These are phyloP conservation scores for Oryza brachyantha DNA, from an alignment of 176 grass and related monocot genomes.

Conservation along the genomic window DNA sequence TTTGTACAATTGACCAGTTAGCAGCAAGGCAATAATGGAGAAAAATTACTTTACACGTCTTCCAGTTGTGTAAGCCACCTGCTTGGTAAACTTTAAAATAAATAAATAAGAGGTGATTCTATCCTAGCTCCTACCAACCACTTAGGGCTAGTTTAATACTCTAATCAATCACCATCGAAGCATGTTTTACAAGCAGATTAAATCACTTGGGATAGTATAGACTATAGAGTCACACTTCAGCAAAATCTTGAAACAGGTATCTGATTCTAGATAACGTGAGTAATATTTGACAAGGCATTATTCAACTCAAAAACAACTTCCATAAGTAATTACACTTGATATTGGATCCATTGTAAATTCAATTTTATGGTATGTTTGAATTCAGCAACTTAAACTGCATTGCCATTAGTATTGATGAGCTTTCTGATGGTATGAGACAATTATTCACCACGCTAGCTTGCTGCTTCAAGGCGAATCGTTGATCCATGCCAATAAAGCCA, in stretches of 20 bases:
- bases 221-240: no score
- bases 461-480: not conserved
- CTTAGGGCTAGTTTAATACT: no score
- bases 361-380: not conserved
- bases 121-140: not conserved
- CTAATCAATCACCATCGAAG: not conserved
- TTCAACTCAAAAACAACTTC: not conserved
- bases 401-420: not conserved
- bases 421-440: not conserved
- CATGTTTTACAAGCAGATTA: not conserved
- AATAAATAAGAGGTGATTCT: not conserved
- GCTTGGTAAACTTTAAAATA: not conserved
- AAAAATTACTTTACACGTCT: not conserved
- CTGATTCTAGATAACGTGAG: not conserved
- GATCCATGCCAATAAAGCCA: conserved; percentile 26
- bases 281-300: not conserved
- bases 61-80: not conserved
- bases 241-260: not conserved
- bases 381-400: not conserved
- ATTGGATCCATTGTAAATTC: not conserved
- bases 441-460: not conserved
- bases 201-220: not conserved
- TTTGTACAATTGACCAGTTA: not conserved
- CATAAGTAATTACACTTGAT: not conserved
- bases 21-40: not conserved